These are phyloP conservation scores for Periconia digitata DNA, from an alignment of 2,329 filamentous ascomycete species.

Conservation along the genomic window DNA sequence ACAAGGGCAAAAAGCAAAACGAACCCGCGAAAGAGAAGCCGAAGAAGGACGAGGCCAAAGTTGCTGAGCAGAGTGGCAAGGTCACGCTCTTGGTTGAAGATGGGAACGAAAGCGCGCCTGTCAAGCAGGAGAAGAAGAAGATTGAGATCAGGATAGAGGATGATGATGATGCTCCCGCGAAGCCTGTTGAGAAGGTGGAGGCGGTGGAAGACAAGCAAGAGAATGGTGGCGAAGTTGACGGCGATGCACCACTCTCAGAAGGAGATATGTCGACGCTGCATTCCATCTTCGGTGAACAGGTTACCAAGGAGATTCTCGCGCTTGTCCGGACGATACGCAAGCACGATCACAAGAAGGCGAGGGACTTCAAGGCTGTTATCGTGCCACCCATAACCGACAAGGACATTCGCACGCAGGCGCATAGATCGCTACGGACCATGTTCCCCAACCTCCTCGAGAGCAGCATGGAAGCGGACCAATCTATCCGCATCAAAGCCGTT, in stretches of 20 bases:
- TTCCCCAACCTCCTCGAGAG: constrained; percentile 81
- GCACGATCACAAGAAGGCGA: constrained; percentile 58
- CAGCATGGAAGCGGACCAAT: constrained; percentile 70
- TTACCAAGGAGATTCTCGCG: constrained; percentile 53
- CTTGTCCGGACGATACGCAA: constrained; percentile 58
- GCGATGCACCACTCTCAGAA: constrained; percentile 31
- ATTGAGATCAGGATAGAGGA: constrained; percentile 20
- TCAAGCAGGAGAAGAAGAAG: constrained; percentile 22
- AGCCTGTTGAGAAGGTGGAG: constrained; percentile 10
- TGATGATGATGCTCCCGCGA: constrained; percentile 15
- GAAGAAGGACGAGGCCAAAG: constrained; percentile 20
- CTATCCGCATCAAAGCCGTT: constrained; percentile 59
- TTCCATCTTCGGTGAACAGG: constrained; percentile 55
- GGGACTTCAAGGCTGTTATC: constrained; percentile 56
- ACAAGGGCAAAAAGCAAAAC: constrained; percentile 12
- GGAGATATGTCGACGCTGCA: constrained; percentile 43
- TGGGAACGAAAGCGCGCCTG: constrained; percentile 6
- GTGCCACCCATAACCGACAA: constrained; percentile 62
- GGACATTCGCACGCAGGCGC: constrained; percentile 62
- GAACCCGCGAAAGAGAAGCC: constrained; percentile 16
- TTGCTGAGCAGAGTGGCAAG: constrained; percentile 17
- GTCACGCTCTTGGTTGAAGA: constrained; percentile 21
- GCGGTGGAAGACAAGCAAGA: neutral
- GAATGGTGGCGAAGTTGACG: neutral
- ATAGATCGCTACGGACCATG: constrained; percentile 71